Percentiles rank a stretch among this genome's conserved stretches.
phyloP scores from a whole-genome alignment of 768 basidiomycete species.

The Tulasnella sp. region DNA sequence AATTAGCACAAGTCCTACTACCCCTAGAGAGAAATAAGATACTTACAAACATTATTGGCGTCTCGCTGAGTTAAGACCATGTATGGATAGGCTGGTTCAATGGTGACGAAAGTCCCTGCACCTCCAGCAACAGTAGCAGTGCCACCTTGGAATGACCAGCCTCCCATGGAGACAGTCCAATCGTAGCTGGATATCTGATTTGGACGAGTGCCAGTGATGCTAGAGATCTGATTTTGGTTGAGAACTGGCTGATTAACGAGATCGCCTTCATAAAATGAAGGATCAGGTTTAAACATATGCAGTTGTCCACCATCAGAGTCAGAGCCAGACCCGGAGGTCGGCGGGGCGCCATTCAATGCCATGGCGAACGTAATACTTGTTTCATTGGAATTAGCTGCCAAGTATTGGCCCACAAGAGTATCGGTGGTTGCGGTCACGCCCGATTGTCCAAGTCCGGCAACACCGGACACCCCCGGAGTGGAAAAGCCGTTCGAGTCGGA shows the following conservation, averaged over 20 bases:
- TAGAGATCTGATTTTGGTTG: not conserved
- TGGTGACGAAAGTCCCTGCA: slow-evolving; percentile 1
- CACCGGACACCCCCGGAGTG: not conserved
- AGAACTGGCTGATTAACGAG: not conserved
- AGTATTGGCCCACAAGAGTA: not conserved
- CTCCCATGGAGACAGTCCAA: slow-evolving; percentile 11
- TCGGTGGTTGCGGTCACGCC: not conserved
- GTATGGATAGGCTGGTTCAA: slow-evolving; percentile 13
- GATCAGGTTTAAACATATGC: slow-evolving; percentile 5
- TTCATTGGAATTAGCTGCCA: not conserved
- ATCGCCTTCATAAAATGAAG: not conserved
- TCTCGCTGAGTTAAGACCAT: slow-evolving; percentile 5
- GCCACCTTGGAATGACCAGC: slow-evolving; percentile 4
- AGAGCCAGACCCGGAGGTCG: not conserved
- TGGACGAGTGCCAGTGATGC: not conserved
- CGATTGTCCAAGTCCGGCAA: slow-evolving; percentile 3
- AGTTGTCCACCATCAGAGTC: slow-evolving; percentile 5
- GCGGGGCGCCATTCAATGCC: not conserved
- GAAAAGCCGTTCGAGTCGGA: not conserved
- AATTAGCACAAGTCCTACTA: not conserved
- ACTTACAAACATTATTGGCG: slow-evolving; percentile 8
- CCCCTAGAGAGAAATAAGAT: not conserved
- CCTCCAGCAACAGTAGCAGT: not conserved
- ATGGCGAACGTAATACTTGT: not conserved
- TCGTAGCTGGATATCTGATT: not conserved